Conservation (phyloP, 2,329 filamentous ascomycete species). For the Chaetomiaceae sp. region DNA sequence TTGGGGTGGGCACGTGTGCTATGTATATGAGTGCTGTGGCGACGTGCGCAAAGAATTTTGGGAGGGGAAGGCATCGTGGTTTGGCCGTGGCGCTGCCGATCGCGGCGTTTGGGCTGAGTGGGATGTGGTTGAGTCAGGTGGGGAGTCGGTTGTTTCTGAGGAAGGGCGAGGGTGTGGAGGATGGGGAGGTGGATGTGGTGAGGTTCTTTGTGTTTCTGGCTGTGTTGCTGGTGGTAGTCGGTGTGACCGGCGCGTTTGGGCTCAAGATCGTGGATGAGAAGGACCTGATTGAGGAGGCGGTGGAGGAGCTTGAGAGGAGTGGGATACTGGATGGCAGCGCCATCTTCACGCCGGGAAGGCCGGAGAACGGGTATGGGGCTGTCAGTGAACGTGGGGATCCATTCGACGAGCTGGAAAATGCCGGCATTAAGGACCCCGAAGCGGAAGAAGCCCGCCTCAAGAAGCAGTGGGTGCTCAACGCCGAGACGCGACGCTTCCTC, state of each 20-base stretch:
- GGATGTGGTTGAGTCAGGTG: conserved; percentile 92
- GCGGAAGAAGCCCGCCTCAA: conserved; percentile 57
- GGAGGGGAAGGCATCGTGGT: conserved; percentile 78
- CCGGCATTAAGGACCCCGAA: conserved; percentile 36
- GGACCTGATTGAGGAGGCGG: conserved; percentile 81
- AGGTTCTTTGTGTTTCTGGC: conserved; percentile 84
- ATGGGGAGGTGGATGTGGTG: conserved; percentile 66
- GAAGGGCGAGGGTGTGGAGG: conserved; percentile 49
- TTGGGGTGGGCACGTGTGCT: conserved; percentile 78
- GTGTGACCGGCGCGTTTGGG: conserved; percentile 67
- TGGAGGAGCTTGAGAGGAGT: conserved; percentile 86
- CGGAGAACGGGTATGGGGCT: conserved; percentile 59
- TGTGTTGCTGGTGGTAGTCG: conserved; percentile 63
- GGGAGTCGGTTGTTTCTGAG: conserved; percentile 66
- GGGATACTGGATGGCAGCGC: conserved; percentile 73
- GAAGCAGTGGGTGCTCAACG: conserved; percentile 88
- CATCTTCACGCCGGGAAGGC: conserved; percentile 58
- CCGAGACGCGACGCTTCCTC: conserved; percentile 81
- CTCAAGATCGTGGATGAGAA: conserved; percentile 78
- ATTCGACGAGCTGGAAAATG: conserved; percentile 42
- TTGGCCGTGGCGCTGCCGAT: conserved; percentile 87
- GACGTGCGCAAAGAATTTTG: conserved; percentile 97
- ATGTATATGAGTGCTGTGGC: conserved; percentile 93
- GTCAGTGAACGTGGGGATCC: conserved; percentile 31
- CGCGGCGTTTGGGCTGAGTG: conserved; percentile 85